phyloP scores from a whole-genome alignment of 257 asterid species.

The Solanum dulcamara region DNA sequence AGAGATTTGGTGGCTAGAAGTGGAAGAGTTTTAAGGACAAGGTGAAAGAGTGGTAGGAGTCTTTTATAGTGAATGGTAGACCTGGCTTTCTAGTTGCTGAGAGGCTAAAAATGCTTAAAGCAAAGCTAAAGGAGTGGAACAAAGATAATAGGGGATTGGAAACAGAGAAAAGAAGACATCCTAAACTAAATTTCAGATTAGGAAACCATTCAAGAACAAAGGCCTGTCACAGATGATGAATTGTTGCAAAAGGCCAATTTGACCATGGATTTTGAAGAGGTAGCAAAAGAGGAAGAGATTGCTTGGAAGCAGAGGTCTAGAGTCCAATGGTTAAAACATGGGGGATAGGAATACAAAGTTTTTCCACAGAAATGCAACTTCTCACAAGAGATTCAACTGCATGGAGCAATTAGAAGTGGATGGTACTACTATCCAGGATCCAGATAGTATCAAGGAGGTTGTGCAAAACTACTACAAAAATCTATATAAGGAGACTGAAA shows the following conservation, averaged over 20 bases:
- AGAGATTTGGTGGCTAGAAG: too few relatives aligned
- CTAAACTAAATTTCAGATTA: too few relatives aligned
- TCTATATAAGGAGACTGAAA: not conserved
- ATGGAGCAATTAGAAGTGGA: not conserved
- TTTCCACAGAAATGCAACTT: not conserved
- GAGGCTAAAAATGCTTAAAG: too few relatives aligned
- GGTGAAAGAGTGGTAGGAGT: too few relatives aligned
- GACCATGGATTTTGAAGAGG: not conserved
- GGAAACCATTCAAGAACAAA: not conserved
- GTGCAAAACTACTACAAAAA: not conserved
- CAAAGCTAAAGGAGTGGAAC: too few relatives aligned
- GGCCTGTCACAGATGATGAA: not conserved
- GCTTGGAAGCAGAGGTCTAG: not conserved
- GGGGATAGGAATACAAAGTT: not conserved
- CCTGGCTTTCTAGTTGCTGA: too few relatives aligned
- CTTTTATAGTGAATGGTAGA: too few relatives aligned
- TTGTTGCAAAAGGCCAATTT: not conserved
- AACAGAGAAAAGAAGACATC: too few relatives aligned
- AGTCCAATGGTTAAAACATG: not conserved
- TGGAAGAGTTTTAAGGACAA: too few relatives aligned
- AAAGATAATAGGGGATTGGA: too few relatives aligned
- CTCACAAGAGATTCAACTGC: not conserved
- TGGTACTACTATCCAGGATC: not conserved
- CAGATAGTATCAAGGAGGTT: not conserved
- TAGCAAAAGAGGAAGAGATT: not conserved